phyloP scores from a whole-genome alignment of 495 filamentous ascomycete species.

The Xylaria telfairii region DNA sequence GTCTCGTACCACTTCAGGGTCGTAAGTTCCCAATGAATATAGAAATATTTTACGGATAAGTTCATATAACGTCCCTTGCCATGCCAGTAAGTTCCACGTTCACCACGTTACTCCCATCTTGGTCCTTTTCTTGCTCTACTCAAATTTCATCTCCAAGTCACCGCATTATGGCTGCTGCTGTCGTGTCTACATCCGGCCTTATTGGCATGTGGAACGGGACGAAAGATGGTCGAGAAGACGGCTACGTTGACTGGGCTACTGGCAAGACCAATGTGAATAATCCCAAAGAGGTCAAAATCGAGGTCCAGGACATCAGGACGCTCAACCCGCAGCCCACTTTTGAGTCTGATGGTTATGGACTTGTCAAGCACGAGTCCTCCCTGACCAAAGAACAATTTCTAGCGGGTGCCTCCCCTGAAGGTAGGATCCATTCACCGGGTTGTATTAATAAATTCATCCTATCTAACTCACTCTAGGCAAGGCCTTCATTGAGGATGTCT shows the following conservation, averaged over 20 bases:
- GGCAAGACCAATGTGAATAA: constrained; percentile 36
- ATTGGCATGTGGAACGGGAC: constrained; percentile 43
- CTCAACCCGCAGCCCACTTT: constrained; percentile 33
- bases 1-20: not conserved
- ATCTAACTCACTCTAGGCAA: constrained; percentile 28
- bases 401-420: constrained; percentile 36
- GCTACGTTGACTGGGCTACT: constrained; percentile 37
- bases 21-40: not conserved
- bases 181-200: constrained; percentile 36
- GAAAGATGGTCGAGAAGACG: constrained; percentile 33
- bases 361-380: constrained; percentile 38
- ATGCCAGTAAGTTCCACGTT: constrained; percentile 1
- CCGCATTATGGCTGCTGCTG: constrained; percentile 35
- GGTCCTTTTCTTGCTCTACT: constrained; percentile 10
- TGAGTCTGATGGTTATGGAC: constrained; percentile 34
- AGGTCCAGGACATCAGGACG: constrained; percentile 37
- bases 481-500: constrained; percentile 37
- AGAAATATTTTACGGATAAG: constrained; percentile 10
- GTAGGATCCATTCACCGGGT: constrained; percentile 16
- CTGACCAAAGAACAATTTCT: constrained; percentile 38
- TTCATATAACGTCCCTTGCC: constrained; percentile 30
- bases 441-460: not conserved
- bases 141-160: not conserved
- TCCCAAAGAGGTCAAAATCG: constrained; percentile 35
- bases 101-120: constrained; percentile 21